Evolutionary conservation across 2,329 filamentous ascomycete species (phyloP).

Genomic region (Ilyonectria sp.): DNA sequence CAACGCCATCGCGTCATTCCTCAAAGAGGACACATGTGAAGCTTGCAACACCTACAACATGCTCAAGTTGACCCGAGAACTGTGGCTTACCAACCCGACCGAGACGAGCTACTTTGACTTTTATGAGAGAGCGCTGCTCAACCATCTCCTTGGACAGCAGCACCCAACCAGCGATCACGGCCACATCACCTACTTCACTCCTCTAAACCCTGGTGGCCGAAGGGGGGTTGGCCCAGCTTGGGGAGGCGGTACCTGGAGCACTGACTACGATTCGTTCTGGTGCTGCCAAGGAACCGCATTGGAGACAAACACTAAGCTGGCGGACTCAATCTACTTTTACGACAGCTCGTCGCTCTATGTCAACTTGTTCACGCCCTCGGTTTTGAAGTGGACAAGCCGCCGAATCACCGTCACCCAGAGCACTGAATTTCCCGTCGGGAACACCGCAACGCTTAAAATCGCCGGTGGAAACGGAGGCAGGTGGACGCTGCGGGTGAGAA

Average conservation of each 20-base stretch:
- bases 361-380: slow-evolving; percentile 65
- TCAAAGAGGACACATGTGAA: slow-evolving; percentile 64
- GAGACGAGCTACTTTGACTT: slow-evolving; percentile 64
- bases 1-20: slow-evolving; percentile 61
- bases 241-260: slow-evolving; percentile 69
- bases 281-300: slow-evolving; percentile 68
- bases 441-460: slow-evolving; percentile 58
- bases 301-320: slow-evolving; percentile 68
- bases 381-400: slow-evolving; percentile 59
- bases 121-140: slow-evolving; percentile 66
- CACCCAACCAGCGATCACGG: slow-evolving; percentile 61
- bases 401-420: slow-evolving; percentile 59
- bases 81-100: slow-evolving; percentile 61
- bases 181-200: slow-evolving; percentile 68
- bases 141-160: slow-evolving; percentile 66
- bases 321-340: slow-evolving; percentile 67
- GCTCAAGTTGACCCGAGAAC: slow-evolving; percentile 68
- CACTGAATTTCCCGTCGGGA: slow-evolving; percentile 59
- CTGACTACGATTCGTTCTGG: slow-evolving; percentile 68
- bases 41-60: slow-evolving; percentile 71
- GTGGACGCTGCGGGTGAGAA: slow-evolving; percentile 59
- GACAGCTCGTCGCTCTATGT: slow-evolving; percentile 60
- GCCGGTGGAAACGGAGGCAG: slow-evolving; percentile 49
- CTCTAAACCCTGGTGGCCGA: slow-evolving; percentile 62
- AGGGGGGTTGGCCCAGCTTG: slow-evolving; percentile 67